A percentile compares a stretch with the other conserved stretches of the same genome.
Conservation (phyloP, 441 rosid genomes). For the Erodium chrysanthum region DNA sequence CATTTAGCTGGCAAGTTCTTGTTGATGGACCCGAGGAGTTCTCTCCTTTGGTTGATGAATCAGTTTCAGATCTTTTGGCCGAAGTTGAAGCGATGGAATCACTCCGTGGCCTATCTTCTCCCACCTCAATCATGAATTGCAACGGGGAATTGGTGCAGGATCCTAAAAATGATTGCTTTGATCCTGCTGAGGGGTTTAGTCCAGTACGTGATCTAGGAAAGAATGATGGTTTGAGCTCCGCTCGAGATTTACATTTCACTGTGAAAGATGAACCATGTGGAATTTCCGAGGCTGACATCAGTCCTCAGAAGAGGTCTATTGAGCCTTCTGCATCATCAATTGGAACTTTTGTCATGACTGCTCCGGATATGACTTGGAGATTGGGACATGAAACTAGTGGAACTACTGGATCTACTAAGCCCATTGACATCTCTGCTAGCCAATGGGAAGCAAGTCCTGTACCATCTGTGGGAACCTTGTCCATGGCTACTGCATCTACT, state of each 20-base stretch:
- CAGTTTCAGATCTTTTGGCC: constrained; percentile 93
- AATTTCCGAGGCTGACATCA: constrained; percentile 26
- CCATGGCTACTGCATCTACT: constrained; percentile 5
- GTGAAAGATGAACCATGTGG: constrained; percentile 24
- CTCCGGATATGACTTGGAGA: constrained; percentile 27
- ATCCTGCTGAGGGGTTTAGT: constrained; percentile 57
- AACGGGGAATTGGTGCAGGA: constrained; percentile 38
- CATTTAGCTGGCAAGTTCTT: constrained; percentile 56
- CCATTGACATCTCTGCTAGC: background rate
- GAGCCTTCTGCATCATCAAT: constrained; percentile 37
- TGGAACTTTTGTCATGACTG: constrained; percentile 32
- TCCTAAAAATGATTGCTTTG: constrained; percentile 63
- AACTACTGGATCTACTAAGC: background rate
- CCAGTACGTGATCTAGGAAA: constrained; percentile 51
- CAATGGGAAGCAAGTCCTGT: background rate
- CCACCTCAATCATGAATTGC: constrained; percentile 56
- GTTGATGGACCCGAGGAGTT: constrained; percentile 55
- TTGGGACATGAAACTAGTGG: constrained; percentile 16
- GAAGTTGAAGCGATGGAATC: constrained; percentile 99
- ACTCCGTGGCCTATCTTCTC: constrained; percentile 58
- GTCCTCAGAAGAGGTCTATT: constrained; percentile 31
- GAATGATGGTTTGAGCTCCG: constrained; percentile 65
- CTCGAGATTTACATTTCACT: constrained; percentile 44
- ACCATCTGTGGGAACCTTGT: background rate
- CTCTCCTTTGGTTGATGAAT: constrained; percentile 62